Conservation (phyloP, 1,139 yeast species). For the Geotrichum aggregatum region DNA sequence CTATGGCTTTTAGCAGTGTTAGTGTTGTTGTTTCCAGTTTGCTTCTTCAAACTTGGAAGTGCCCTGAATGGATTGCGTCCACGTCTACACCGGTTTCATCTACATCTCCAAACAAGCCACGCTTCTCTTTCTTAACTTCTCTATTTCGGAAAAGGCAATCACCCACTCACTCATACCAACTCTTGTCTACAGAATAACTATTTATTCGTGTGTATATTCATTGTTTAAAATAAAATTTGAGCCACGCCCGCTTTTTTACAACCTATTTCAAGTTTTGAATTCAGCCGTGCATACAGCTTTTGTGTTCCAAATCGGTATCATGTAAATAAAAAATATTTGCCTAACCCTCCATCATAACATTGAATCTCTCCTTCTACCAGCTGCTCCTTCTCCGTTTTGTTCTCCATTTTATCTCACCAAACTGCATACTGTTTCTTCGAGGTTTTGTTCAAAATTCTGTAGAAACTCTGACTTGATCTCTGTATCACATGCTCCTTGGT, state of each 20-base stretch:
- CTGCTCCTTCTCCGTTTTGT: neutral
- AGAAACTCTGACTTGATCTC: no score
- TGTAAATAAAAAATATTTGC: neutral
- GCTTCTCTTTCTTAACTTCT: neutral
- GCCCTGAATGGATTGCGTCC: constrained; percentile 30
- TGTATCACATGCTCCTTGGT: neutral
- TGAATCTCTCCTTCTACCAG: neutral
- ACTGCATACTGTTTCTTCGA: neutral
- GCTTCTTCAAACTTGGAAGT: constrained; percentile 46
- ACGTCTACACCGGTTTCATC: neutral
- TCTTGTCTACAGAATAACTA: neutral
- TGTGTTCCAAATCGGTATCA: no score
- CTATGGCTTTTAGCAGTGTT: constrained; percentile 90
- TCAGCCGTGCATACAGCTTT: no score
- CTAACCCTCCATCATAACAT: neutral
- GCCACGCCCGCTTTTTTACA: no score
- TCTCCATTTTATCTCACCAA: neutral
- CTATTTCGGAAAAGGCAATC: neutral
- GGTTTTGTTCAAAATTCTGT: no score
- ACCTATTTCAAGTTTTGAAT: no score
- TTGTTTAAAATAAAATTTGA: no score
- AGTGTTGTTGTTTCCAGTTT: constrained; percentile 84
- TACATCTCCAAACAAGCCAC: neutral
- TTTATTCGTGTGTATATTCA: no score
- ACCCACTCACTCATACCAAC: neutral